phyloP scores from a whole-genome alignment of 1,284 basidiomycete genomes.

The Leucoagaricus sp. region DNA sequence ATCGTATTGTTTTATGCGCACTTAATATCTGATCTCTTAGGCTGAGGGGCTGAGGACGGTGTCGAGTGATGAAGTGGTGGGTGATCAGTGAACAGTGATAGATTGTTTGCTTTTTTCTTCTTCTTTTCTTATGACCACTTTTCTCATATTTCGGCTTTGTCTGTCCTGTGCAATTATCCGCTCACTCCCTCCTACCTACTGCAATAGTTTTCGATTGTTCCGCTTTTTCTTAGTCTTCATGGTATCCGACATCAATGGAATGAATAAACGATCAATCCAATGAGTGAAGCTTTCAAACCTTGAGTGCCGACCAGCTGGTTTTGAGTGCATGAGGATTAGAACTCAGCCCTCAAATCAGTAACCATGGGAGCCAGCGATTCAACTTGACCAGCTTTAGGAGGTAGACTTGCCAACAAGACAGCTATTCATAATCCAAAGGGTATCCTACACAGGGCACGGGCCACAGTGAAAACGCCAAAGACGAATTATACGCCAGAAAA shows the following conservation, averaged over 20 bases:
- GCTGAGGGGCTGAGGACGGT: not conserved
- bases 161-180: conserved; percentile 8
- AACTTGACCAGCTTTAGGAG: too few species aligned
- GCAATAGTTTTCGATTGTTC: conserved; percentile 6
- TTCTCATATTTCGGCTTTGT: not conserved
- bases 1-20: not conserved
- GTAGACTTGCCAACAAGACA: too few species aligned
- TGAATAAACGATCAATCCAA: not conserved
- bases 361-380: too few species aligned
- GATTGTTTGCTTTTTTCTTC: not conserved
- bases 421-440: too few species aligned
- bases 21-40: conserved; percentile 6
- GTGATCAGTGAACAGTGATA: too few species aligned
- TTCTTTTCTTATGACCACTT: not conserved
- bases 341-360: too few species aligned
- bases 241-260: not conserved
- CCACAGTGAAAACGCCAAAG: too few species aligned
- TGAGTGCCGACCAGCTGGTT: too few species aligned
- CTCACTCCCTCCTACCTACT: too few species aligned
- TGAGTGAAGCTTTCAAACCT: not conserved
- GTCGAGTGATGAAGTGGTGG: not conserved
- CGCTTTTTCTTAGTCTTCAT: not conserved
- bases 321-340: too few species aligned
- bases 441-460: too few species aligned
- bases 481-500: too few species aligned